These are phyloP conservation scores for Xylaria hypoxylon DNA, from an alignment of 2,329 filamentous ascomycete genomes.

Conservation along the genomic window DNA sequence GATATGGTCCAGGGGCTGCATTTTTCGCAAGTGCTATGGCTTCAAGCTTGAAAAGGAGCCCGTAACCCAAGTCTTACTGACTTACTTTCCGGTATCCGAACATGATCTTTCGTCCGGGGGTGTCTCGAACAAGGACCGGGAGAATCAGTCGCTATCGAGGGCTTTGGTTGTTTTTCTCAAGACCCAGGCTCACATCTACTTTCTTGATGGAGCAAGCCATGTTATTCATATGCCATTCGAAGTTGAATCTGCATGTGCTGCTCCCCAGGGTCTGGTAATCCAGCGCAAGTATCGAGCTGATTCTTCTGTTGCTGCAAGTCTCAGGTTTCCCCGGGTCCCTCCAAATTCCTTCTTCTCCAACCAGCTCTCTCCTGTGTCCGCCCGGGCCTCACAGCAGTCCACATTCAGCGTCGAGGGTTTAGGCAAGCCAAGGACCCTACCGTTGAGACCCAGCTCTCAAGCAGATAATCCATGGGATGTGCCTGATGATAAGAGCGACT, in stretches of 20 bases:
- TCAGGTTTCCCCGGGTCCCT: conserved; percentile 72
- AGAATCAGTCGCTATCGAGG: conserved; percentile 59
- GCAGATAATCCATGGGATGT: conserved; percentile 70
- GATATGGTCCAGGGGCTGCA: conserved; percentile 87
- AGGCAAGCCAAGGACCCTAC: conserved; percentile 66
- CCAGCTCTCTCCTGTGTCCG: conserved; percentile 67
- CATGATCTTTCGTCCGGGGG: conserved; percentile 46
- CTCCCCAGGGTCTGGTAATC: conserved; percentile 84
- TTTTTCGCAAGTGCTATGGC: conserved; percentile 86
- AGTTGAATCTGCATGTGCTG: conserved; percentile 86
- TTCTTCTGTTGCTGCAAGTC: conserved; percentile 61
- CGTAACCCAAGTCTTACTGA: conserved; percentile 86
- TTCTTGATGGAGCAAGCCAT: conserved; percentile 87
- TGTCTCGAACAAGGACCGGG: background rate
- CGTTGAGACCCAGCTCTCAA: conserved; percentile 63
- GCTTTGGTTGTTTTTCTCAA: conserved; percentile 92
- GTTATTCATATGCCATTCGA: conserved; percentile 95
- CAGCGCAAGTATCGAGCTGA: conserved; percentile 77
- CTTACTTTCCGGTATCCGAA: conserved; percentile 76
- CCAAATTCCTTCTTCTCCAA: conserved; percentile 86
- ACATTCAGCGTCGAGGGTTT: conserved; percentile 68
- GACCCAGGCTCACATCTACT: conserved; percentile 93
- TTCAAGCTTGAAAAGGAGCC: conserved; percentile 89
- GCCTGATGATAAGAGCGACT: conserved; percentile 63
- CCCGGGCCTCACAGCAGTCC: conserved; percentile 61